Base-by-base conservation (phyloP, 139 green algal genomes). In the Asterochloris sp. region DNA sequence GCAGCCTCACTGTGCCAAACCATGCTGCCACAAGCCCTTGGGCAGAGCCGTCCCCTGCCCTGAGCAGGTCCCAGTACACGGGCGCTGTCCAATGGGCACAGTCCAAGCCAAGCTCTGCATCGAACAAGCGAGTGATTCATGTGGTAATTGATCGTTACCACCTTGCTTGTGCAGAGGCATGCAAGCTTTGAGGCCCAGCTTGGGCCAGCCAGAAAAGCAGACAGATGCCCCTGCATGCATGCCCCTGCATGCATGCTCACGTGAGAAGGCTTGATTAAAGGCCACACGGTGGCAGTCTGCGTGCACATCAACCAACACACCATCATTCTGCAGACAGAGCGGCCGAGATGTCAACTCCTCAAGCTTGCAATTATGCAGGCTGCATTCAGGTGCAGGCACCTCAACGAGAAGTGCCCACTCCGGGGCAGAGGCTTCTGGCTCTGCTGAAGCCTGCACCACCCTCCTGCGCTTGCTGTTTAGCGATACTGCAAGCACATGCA, bases 211-310 rank as follows among this genome's bases (percentile, higher is more conserved):
- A 61, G 10, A 23, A 8, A 0, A 19, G 28, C 63, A 29, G 27
- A 68, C 24, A 13, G 13, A 60, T 14, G 38, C 14, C 0, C 21
- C 74, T 68, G 15, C 27, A 0, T 66, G 6, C 26, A 13, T 17
- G 38, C 28, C 13, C 27, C 17, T 60, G 10, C 13, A 28, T 60
- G 38, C 10, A 29, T n/a, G 77, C 62, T 23, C 71, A 84, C 80
- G 81, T 94, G 85, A 87, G 38, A 99, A 99, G 0, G 97, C 95
- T 28, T 95, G 76, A 76, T 99, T 99, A 87, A 99, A 99, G 0
- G 94, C 93, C 0, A 98, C 89, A 23, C 95, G 83, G 79, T 98
- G 95, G 26, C 94, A 95, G 79, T 99, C 97, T 1, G 85, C 83
- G 69, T 98, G 94, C 11, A 96, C 99, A 80, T 99, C 97, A 13